phyloP scores from a whole-genome alignment of 306 rosid genomes.

The peach (Prunus persica) region DNA sequence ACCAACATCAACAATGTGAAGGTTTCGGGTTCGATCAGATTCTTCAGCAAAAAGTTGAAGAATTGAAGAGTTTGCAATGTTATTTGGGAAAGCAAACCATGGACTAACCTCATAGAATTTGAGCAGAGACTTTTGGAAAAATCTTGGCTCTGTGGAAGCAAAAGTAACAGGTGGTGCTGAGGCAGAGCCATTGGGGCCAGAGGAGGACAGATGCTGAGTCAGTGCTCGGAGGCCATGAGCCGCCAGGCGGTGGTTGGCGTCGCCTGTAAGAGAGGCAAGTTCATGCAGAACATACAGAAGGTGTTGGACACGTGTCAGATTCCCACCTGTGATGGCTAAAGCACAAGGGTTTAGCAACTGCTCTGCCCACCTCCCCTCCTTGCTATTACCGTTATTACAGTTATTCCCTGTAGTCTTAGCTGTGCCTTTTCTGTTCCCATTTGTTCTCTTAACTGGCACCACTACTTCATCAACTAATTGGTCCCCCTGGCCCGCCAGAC shows the following conservation, averaged over 20 bases:
- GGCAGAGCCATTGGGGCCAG: slow-evolving; percentile 18
- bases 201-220: slow-evolving; percentile 48
- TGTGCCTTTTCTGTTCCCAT: slow-evolving; percentile 51
- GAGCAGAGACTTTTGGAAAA: slow-evolving; percentile 65
- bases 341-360: slow-evolving; percentile 90
- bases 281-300: slow-evolving; percentile 85
- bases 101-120: slow-evolving; percentile 90
- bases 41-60: slow-evolving; percentile 70
- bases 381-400: slow-evolving; percentile 52
- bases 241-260: slow-evolving; percentile 84
- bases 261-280: slow-evolving; percentile 69
- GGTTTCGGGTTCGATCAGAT: slow-evolving; percentile 29
- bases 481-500: slow-evolving; percentile 36
- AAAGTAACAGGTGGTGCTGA: slow-evolving; percentile 40
- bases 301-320: slow-evolving; percentile 70
- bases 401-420: slow-evolving; percentile 52
- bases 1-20: slow-evolving; percentile 87
- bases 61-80: slow-evolving; percentile 76
- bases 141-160: slow-evolving; percentile 59
- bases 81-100: slow-evolving; percentile 86
- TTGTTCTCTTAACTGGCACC: slow-evolving; percentile 36
- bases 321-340: slow-evolving; percentile 48
- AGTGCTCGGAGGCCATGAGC: slow-evolving; percentile 66
- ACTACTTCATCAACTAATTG: slow-evolving; percentile 28
- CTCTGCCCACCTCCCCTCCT: slow-evolving; percentile 98